Conservation (phyloP, 108 stramenopile species). For the Aurantiochytrium sp. region DNA sequence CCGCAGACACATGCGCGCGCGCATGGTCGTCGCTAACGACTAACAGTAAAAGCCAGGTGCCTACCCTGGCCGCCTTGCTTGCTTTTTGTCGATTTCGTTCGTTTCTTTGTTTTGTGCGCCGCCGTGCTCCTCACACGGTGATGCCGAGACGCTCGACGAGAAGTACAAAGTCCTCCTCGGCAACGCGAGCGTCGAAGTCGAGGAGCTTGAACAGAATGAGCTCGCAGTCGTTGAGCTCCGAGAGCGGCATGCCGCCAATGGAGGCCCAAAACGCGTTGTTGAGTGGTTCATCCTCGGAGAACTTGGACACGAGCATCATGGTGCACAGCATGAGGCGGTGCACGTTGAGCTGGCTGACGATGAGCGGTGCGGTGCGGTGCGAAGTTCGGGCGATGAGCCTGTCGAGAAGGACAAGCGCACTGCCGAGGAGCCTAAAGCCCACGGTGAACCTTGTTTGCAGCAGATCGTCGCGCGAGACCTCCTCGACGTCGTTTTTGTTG, state of each 20-base stretch:
- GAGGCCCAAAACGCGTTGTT: constrained; percentile 24
- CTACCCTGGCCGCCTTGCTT: too few species aligned
- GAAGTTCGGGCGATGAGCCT: neutral
- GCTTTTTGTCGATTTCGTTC: too few species aligned
- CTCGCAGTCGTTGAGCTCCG: constrained; percentile 23
- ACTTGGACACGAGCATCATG: constrained; percentile 17
- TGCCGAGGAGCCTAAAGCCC: neutral
- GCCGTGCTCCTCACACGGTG: too few species aligned
- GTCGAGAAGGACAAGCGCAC: neutral
- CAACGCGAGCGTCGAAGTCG: neutral
- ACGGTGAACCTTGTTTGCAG: neutral
- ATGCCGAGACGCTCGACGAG: neutral
- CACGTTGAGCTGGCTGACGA: neutral
- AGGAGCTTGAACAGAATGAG: neutral
- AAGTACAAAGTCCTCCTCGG: neutral
- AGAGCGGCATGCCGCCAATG: neutral
- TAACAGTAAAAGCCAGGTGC: too few species aligned
- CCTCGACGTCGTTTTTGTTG: neutral
- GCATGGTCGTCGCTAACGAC: too few species aligned
- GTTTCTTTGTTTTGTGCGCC: too few species aligned
- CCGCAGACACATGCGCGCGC: too few species aligned
- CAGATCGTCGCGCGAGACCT: neutral
- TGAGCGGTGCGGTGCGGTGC: neutral
- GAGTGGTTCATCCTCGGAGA: constrained; percentile 11
- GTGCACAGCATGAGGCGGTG: neutral